phyloP scores from a whole-genome alignment of 495 filamentous ascomycete species.

The Hypoxylon perforatum region DNA sequence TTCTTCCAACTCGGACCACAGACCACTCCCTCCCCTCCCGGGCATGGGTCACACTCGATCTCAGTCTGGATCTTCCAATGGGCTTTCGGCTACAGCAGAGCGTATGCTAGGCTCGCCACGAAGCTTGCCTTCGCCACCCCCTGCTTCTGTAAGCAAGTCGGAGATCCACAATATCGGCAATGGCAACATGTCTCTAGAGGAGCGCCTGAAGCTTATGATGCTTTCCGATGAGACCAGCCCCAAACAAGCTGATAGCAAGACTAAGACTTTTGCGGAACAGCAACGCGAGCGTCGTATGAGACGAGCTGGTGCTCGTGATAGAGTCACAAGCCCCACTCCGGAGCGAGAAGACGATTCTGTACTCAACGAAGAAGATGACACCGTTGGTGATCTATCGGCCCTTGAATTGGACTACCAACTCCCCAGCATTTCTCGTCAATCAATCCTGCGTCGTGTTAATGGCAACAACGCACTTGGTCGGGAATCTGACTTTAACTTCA shows the following conservation, averaged over 20 bases:
- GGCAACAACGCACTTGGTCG: constrained; percentile 67
- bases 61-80: constrained; percentile 54
- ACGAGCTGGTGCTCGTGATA: constrained; percentile 60
- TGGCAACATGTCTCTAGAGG: constrained; percentile 80
- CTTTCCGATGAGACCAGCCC: constrained; percentile 68
- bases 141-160: constrained; percentile 71
- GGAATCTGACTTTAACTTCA: constrained; percentile 73
- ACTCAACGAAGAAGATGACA: constrained; percentile 58
- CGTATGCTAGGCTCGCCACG: constrained; percentile 68
- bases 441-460: constrained; percentile 88
- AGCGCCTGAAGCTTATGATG: constrained; percentile 85
- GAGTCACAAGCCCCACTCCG: constrained; percentile 60
- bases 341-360: constrained; percentile 57
- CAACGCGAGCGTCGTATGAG: constrained; percentile 72
- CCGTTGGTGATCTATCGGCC: constrained; percentile 62
- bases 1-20: constrained; percentile 76
- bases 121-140: constrained; percentile 73
- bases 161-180: constrained; percentile 76
- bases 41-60: constrained; percentile 55
- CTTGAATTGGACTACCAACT: constrained; percentile 68
- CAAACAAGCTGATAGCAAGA: constrained; percentile 50
- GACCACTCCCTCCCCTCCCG: constrained; percentile 80
- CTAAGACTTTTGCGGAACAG: constrained; percentile 56
- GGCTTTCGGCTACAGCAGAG: constrained; percentile 71
- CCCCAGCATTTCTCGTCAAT: constrained; percentile 89